Percentiles rank a stretch among this genome's conserved stretches.
These are phyloP conservation scores for Yarrowia sp. DNA, from an alignment of 805 yeast genomes.

Conservation along the genomic window DNA sequence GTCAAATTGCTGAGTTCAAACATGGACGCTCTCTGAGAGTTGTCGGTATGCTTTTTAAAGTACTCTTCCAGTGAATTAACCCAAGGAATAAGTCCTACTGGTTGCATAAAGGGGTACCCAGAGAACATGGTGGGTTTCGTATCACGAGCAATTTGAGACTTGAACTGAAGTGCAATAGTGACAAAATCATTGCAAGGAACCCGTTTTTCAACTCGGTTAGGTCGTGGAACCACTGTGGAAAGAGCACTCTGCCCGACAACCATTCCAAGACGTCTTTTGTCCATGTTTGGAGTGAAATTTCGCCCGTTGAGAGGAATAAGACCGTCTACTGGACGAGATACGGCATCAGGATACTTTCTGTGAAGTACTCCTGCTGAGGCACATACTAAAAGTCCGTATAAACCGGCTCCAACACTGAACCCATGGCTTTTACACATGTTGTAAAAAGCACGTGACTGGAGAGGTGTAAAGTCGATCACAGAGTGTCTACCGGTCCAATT, in stretches of 20 bases:
- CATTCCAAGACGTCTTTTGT: not conserved
- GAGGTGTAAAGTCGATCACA: not conserved
- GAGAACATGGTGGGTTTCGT: not conserved
- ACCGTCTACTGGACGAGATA: not conserved
- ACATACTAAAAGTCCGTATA: not conserved
- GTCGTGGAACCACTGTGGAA: not conserved
- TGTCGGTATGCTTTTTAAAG: not conserved
- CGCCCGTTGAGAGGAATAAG: slow-evolving; percentile 1
- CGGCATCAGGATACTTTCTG: not conserved
- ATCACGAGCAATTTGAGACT: not conserved
- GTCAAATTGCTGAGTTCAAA: slow-evolving; percentile 3
- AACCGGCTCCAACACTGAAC: not conserved
- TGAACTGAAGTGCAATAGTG: not conserved
- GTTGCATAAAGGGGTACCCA: slow-evolving; percentile 4
- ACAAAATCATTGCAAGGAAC: not conserved
- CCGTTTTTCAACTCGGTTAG: not conserved
- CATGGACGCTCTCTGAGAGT: not conserved
- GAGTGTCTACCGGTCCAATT: not conserved
- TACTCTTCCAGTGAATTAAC: not conserved
- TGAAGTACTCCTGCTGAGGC: not conserved
- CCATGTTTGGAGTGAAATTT: not conserved
- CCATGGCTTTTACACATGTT: not conserved
- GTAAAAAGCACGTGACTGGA: not conserved
- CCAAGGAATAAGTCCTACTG: slow-evolving; percentile 9
- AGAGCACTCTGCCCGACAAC: not conserved